Evolutionary conservation across 768 basidiomycete genomes (phyloP).

Genomic region (Albatrellus ellisii): DNA sequence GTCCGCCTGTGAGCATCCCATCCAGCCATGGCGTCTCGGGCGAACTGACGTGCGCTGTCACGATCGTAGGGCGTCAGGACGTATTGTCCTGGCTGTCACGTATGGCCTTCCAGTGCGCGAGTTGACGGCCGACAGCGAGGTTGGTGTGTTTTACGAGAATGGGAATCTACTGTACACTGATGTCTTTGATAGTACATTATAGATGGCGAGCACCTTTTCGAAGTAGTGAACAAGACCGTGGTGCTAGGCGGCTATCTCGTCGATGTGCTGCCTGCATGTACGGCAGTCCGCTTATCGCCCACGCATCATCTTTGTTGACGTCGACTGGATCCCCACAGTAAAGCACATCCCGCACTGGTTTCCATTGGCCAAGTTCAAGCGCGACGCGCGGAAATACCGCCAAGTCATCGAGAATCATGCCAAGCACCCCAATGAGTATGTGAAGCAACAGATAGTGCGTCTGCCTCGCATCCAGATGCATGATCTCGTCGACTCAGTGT

Average conservation of each 20-base stretch:
- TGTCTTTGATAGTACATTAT: no score
- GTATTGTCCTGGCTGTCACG: no score
- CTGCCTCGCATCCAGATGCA: not conserved
- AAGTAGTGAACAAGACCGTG: no score
- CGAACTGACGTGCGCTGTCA: no score
- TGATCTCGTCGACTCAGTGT: not conserved
- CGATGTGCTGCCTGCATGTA: constrained; percentile 1
- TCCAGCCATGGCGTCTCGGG: no score
- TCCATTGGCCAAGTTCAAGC: not conserved
- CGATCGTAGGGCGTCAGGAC: no score
- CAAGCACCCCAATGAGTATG: not conserved
- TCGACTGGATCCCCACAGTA: not conserved
- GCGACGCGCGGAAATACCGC: not conserved
- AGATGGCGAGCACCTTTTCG: no score
- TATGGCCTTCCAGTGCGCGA: no score
- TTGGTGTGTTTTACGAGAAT: no score
- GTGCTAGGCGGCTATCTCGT: not conserved
- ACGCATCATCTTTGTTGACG: not conserved
- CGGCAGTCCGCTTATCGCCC: not conserved
- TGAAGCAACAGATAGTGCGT: not conserved
- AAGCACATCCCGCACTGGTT: not conserved
- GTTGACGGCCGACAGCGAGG: no score
- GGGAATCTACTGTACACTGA: no score
- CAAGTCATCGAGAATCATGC: not conserved
- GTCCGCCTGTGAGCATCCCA: no score